Conservation (phyloP, 345 rosid species). For the Capsella bursapastoris region DNA sequence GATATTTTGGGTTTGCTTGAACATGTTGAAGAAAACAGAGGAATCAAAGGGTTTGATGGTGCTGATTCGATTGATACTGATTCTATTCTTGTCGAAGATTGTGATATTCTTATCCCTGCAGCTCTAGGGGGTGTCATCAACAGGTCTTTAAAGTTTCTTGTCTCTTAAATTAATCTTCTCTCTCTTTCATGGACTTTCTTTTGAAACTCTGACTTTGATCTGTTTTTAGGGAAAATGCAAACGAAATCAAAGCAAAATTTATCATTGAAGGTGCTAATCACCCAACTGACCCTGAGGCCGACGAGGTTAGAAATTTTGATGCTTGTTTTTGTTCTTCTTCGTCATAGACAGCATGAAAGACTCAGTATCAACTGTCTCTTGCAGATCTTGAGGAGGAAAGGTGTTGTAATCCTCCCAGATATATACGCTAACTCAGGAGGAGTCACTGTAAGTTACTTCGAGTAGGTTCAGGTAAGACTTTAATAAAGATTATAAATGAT, state of each 20-base stretch:
- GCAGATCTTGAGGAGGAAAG: conserved; percentile 83
- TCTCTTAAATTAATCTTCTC: not conserved
- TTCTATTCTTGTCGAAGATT: conserved; percentile 75
- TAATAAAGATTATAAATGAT: not conserved
- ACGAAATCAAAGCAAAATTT: conserved; percentile 81
- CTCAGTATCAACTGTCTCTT: not conserved
- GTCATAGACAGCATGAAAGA: not conserved
- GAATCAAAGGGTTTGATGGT: conserved; percentile 80
- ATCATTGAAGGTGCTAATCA: conserved; percentile 95
- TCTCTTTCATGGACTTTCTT: not conserved
- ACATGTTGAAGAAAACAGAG: conserved; percentile 65
- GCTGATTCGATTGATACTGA: conserved; percentile 61
- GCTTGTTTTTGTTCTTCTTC: not conserved
- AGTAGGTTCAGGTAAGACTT: conserved; percentile 89
- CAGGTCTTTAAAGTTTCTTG: conserved; percentile 51
- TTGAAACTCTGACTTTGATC: not conserved
- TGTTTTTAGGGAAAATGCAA: conserved; percentile 76
- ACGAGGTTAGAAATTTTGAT: conserved; percentile 60
- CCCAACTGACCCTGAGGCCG: conserved; percentile 98
- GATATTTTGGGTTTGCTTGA: conserved; percentile 63
- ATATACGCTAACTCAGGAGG: conserved; percentile 97
- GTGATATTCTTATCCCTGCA: conserved; percentile 88
- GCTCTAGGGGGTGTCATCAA: conserved; percentile 96
- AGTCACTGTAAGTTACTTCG: conserved; percentile 97
- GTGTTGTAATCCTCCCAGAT: conserved; percentile 92